Conservation (phyloP, 306 rosid genomes). For the Potentilla sterilis region DNA sequence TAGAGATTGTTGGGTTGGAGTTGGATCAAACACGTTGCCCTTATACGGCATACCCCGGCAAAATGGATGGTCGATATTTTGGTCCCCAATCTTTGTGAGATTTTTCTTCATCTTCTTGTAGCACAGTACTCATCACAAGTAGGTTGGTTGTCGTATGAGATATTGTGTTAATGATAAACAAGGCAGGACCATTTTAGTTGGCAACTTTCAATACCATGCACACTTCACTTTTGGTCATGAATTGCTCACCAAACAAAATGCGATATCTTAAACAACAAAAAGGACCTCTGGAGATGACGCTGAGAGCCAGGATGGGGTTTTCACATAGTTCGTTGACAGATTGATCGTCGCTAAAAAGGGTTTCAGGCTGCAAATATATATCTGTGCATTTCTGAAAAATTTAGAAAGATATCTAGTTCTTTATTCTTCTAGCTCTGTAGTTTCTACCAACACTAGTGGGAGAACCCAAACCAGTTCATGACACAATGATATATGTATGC, state of each 20-base stretch:
- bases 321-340: too few species aligned
- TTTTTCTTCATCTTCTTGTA: slow-evolving; percentile 10
- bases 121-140: slow-evolving; percentile 3
- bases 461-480: too few species aligned
- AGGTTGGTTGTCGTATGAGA: not conserved
- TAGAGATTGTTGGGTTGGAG: slow-evolving; percentile 26
- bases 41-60: slow-evolving; percentile 29
- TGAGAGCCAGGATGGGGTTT: too few species aligned
- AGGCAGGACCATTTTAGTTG: slow-evolving; percentile 16
- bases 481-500: too few species aligned
- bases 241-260: not conserved
- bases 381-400: too few species aligned
- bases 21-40: slow-evolving; percentile 31
- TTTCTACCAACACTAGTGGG: too few species aligned
- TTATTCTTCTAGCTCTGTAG: too few species aligned
- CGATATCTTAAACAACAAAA: too few species aligned
- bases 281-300: too few species aligned
- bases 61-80: slow-evolving; percentile 14
- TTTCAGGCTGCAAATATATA: too few species aligned
- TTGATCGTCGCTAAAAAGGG: too few species aligned
- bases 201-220: slow-evolving; percentile 1
- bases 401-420: too few species aligned
- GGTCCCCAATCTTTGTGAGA: slow-evolving; percentile 23
- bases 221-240: not conserved
- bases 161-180: not conserved